Evolutionary conservation across 345 rosid species (phyloP).

Genomic region (Populus tremula): DNA sequence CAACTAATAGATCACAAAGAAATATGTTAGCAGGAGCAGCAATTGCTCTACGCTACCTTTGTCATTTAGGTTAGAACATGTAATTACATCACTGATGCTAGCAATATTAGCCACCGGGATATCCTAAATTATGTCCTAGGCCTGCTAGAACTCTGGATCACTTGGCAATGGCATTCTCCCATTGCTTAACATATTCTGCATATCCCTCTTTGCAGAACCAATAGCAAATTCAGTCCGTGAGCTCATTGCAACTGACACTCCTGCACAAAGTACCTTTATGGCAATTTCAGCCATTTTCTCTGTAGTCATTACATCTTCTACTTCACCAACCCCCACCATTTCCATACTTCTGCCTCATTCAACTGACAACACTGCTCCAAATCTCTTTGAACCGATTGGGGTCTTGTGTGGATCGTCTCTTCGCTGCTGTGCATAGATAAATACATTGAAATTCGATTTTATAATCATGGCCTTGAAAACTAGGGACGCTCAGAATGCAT

Average conservation of each 20-base stretch:
- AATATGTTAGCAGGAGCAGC: constrained; percentile 2
- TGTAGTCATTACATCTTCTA: constrained; percentile 56
- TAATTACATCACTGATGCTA: background rate
- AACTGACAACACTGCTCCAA: constrained; percentile 26
- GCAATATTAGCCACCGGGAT: background rate
- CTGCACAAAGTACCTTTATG: constrained; percentile 77
- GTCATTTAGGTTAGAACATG: constrained; percentile 7
- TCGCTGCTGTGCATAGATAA: constrained; percentile 55
- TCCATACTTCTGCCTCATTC: constrained; percentile 44
- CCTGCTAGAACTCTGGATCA: constrained; percentile 10
- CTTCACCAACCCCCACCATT: constrained; percentile 50
- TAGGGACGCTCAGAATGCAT: too few species aligned
- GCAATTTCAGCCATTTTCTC: constrained; percentile 83
- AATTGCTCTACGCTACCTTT: constrained; percentile 15
- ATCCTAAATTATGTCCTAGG: constrained; percentile 6
- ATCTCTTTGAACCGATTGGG: constrained; percentile 54
- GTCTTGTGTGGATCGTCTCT: constrained; percentile 45
- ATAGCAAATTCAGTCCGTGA: constrained; percentile 66
- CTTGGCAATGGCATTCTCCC: constrained; percentile 33
- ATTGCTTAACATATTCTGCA: constrained; percentile 48
- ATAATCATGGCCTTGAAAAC: too few species aligned
- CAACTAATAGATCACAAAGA: background rate
- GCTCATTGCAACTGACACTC: constrained; percentile 81
- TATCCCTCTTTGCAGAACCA: constrained; percentile 58
- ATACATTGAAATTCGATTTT: too few species aligned